phyloP scores from a whole-genome alignment of 1,284 basidiomycete genomes.

The Cystobasidium slooffiae region DNA sequence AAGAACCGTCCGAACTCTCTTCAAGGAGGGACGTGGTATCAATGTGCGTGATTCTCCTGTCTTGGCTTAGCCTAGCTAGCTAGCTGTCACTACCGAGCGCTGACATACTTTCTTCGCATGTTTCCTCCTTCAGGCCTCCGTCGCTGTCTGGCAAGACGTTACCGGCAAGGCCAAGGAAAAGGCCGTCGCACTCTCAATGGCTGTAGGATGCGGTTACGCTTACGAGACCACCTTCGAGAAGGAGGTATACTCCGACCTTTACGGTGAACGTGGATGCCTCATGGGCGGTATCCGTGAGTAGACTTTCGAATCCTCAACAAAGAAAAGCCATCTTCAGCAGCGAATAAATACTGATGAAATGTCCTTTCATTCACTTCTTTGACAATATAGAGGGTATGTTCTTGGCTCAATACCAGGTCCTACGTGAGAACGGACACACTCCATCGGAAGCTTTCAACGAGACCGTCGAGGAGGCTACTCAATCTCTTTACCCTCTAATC shows the following conservation, averaged over 20 bases:
- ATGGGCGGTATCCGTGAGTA: constrained; percentile 95
- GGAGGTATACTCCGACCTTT: constrained; percentile 99
- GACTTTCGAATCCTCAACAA: not conserved
- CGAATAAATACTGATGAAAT: constrained; percentile 46
- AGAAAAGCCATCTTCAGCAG: not conserved
- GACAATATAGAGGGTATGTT: constrained; percentile 85
- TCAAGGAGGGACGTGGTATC: constrained; percentile 99
- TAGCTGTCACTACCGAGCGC: not conserved
- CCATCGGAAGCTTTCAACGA: constrained; percentile 99
- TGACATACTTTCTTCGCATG: not conserved
- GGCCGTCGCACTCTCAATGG: constrained; percentile 92
- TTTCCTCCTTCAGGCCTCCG: constrained; percentile 58
- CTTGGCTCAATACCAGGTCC: constrained; percentile 97
- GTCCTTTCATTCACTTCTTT: constrained; percentile 2
- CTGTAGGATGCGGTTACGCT: constrained; percentile 92
- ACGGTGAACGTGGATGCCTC: constrained; percentile 99
- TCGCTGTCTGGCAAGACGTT: constrained; percentile 72
- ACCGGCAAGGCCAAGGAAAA: constrained; percentile 98
- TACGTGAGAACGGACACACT: constrained; percentile 95
- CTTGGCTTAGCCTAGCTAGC: constrained; percentile 62
- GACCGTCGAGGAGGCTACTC: constrained; percentile 98
- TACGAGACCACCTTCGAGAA: constrained; percentile 99
- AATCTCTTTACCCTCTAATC: constrained; percentile 96
- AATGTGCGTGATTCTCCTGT: constrained; percentile 70
- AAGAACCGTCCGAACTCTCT: constrained; percentile 97